A percentile compares a stretch with the other conserved stretches of the same genome.
Conservation (phyloP, 2,329 filamentous ascomycete genomes). For the Botrytis deweyae region DNA sequence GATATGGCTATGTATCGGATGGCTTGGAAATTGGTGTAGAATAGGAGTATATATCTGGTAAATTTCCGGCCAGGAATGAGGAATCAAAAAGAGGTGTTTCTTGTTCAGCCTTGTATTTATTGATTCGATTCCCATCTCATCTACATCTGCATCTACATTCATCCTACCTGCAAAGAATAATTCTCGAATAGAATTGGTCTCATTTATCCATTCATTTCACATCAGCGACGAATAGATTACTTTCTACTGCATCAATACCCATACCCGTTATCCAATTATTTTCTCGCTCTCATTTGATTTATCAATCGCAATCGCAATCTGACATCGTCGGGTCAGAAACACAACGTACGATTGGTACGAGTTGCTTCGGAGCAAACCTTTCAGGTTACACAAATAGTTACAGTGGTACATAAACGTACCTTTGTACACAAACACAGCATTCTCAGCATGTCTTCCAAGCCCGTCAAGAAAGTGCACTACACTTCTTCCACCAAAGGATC, state of each 20-base stretch:
- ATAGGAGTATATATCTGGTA: constrained; percentile 11
- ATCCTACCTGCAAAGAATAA: constrained; percentile 9
- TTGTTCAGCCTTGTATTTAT: constrained; percentile 19
- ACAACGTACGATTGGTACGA: constrained; percentile 13
- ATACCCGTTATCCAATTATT: constrained; percentile 3
- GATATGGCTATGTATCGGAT: background rate
- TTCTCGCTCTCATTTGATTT: background rate
- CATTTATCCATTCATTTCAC: background rate
- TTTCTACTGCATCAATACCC: constrained; percentile 1
- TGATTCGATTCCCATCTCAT: background rate
- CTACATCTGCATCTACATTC: background rate
- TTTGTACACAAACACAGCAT: background rate
- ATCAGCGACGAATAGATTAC: constrained; percentile 9
- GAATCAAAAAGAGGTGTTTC: background rate
- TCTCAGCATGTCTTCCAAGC: constrained; percentile 15
- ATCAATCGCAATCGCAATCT: background rate
- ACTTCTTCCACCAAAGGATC: constrained; percentile 19
- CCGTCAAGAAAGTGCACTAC: constrained; percentile 18
- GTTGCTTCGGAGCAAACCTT: constrained; percentile 1
- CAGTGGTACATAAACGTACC: constrained; percentile 6
- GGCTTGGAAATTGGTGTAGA: background rate
- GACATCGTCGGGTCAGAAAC: constrained; percentile 4
- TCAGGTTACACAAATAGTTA: constrained; percentile 3
- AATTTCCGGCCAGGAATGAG: constrained; percentile 7
- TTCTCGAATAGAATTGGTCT: constrained; percentile 1